Percentiles rank a stretch among this genome's conserved stretches.
phyloP scores from a whole-genome alignment of 306 rosid genomes.

The Boehmeria nivea region DNA sequence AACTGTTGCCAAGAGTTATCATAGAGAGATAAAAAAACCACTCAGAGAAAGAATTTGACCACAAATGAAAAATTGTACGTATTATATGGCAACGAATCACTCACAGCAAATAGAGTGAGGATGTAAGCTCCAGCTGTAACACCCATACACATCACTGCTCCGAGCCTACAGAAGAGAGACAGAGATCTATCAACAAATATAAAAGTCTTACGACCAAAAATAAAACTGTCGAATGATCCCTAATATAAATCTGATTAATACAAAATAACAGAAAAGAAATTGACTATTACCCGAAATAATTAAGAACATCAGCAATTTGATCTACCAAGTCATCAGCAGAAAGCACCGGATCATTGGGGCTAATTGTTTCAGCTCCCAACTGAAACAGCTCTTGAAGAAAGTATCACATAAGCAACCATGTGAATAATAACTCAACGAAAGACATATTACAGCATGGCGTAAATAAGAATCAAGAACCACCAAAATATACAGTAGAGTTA shows the following conservation, averaged over 20 bases:
- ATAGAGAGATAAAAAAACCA: conserved; percentile 9
- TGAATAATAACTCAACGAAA: conserved; percentile 22
- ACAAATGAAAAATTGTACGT: conserved; percentile 6
- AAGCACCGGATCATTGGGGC: conserved; percentile 52
- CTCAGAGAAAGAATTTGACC: not conserved
- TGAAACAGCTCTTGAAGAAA: conserved; percentile 72
- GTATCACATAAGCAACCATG: conserved; percentile 40
- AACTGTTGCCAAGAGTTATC: conserved; percentile 51
- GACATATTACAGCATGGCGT: conserved; percentile 1
- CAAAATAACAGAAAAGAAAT: conserved; percentile 1
- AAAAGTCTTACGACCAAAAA: too few relatives aligned
- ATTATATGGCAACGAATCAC: conserved; percentile 19
- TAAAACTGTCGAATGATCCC: too few relatives aligned
- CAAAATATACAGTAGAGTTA: conserved; percentile 20
- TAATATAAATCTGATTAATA: not conserved
- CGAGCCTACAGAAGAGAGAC: conserved; percentile 43
- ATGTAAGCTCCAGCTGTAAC: conserved; percentile 95
- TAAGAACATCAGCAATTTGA: conserved; percentile 89
- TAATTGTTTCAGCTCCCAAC: conserved; percentile 80
- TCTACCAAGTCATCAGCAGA: conserved; percentile 92
- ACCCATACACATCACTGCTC: conserved; percentile 95
- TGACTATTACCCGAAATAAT: conserved; percentile 69
- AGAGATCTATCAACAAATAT: not conserved
- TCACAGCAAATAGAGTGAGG: conserved; percentile 87
- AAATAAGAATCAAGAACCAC: conserved; percentile 17